A percentile compares a stretch with the other conserved stretches of the same genome.
Evolutionary conservation across 2,329 filamentous ascomycete genomes (phyloP).

Genomic region (Capronia americana): DNA sequence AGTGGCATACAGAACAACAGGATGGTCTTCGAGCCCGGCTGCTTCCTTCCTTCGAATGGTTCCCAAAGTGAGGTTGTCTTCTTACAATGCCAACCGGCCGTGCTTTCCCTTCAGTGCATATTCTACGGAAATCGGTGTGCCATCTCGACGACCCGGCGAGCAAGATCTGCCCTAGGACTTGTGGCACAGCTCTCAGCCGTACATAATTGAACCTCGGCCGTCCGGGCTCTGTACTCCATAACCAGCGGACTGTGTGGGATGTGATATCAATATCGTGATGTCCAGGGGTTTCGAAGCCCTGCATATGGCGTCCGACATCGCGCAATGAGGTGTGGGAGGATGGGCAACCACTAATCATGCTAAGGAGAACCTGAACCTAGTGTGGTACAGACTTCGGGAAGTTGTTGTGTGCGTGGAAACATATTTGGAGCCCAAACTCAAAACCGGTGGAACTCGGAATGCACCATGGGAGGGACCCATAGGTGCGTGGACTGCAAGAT

Average conservation of each 20-base stretch:
- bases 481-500: slow-evolving; percentile 3
- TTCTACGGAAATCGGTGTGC: background rate
- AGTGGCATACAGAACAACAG: slow-evolving; percentile 73
- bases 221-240: background rate
- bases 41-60: slow-evolving; percentile 40
- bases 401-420: background rate
- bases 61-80: slow-evolving; percentile 33
- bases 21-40: slow-evolving; percentile 54
- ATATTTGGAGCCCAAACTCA: slow-evolving; percentile 6
- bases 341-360: background rate
- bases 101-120: background rate
- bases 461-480: background rate
- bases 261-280: background rate
- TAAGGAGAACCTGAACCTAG: background rate
- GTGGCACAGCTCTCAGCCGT: background rate
- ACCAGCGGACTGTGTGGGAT: background rate
- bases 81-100: background rate
- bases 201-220: background rate
- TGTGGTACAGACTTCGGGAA: background rate
- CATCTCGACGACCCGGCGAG: background rate
- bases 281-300: background rate
- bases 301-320: background rate
- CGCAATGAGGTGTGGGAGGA: background rate
- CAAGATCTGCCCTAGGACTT: background rate
- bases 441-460: slow-evolving; percentile 16